Evolutionary conservation across 2,329 filamentous ascomycete species (phyloP).

Genomic region (Didymella pomorum): DNA sequence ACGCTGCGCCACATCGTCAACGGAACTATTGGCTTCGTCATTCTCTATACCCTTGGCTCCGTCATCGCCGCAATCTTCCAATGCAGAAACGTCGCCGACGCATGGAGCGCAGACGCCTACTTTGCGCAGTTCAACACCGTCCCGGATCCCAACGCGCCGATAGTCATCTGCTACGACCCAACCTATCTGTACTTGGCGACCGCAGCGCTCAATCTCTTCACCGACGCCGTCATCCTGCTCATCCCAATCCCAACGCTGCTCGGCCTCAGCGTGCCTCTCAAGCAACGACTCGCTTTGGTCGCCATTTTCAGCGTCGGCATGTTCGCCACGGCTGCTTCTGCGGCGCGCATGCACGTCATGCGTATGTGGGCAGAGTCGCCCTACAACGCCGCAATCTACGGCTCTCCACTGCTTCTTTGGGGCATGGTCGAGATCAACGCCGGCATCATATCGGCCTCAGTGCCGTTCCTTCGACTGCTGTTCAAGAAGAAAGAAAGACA

Average conservation of each 20-base stretch:
- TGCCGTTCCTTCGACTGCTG: slow-evolving; percentile 56
- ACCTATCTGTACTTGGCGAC: slow-evolving; percentile 48
- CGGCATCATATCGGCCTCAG: slow-evolving; percentile 56
- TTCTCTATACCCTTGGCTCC: slow-evolving; percentile 40
- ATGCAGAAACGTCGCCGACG: slow-evolving; percentile 42
- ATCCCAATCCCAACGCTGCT: slow-evolving; percentile 57
- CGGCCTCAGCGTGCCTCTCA: slow-evolving; percentile 57
- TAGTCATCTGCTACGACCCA: slow-evolving; percentile 44
- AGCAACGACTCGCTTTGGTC: slow-evolving; percentile 62
- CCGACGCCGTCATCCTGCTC: slow-evolving; percentile 54
- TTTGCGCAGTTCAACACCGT: slow-evolving; percentile 43
- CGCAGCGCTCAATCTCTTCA: slow-evolving; percentile 52
- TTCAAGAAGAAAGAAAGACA: slow-evolving; percentile 41
- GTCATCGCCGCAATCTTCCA: slow-evolving; percentile 44
- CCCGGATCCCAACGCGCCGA: slow-evolving; percentile 27
- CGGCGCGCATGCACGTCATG: slow-evolving; percentile 50
- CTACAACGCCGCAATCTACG: slow-evolving; percentile 48
- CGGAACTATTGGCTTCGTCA: slow-evolving; percentile 41
- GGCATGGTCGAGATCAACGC: slow-evolving; percentile 58
- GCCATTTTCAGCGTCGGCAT: slow-evolving; percentile 49
- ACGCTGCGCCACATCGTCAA: slow-evolving; percentile 44
- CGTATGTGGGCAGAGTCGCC: slow-evolving; percentile 46
- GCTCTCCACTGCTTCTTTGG: slow-evolving; percentile 53
- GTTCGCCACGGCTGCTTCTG: slow-evolving; percentile 47
- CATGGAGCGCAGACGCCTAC: slow-evolving; percentile 39